Conservation (phyloP, 352 stramenopile genomes). For the Globisporangium paroecandrum region DNA sequence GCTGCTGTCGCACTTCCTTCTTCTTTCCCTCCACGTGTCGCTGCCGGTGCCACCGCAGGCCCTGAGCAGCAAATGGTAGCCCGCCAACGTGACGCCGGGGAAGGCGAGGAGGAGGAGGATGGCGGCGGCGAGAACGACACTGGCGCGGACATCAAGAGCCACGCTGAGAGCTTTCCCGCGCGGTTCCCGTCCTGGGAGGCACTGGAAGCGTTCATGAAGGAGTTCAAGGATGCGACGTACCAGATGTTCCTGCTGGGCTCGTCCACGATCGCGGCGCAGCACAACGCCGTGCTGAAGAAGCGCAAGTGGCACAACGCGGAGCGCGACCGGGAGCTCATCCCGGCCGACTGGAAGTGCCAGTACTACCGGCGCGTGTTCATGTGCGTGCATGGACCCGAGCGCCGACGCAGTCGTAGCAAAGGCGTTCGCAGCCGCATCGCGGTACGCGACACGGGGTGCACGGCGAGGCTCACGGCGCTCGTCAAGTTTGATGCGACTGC, state of each 20-base stretch:
- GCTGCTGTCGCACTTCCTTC: too few species aligned
- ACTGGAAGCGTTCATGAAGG: constrained; percentile 2
- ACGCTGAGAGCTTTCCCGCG: constrained; percentile 19
- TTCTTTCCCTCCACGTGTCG: too few species aligned
- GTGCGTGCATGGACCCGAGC: background rate
- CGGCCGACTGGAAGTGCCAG: background rate
- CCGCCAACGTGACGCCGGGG: too few species aligned
- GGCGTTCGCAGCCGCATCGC: constrained; percentile 1
- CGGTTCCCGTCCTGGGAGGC: constrained; percentile 48
- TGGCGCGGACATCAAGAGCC: background rate
- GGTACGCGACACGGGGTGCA: constrained; percentile 1
- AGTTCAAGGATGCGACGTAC: constrained; percentile 3
- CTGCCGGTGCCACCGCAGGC: too few species aligned
- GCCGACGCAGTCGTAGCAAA: background rate
- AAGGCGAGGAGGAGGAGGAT: too few species aligned
- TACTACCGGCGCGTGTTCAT: constrained; percentile 8
- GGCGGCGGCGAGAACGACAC: too few species aligned
- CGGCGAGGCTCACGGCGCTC: background rate
- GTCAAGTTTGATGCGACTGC: background rate
- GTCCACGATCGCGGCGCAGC: background rate
- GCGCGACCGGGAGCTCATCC: constrained; percentile 6
- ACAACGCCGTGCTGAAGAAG: background rate
- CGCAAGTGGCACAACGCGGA: background rate
- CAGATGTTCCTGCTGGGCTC: constrained; percentile 26
- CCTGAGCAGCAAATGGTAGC: too few species aligned